phyloP scores from a whole-genome alignment of 1,284 basidiomycete species.

The Singerocomus inundabilis region DNA sequence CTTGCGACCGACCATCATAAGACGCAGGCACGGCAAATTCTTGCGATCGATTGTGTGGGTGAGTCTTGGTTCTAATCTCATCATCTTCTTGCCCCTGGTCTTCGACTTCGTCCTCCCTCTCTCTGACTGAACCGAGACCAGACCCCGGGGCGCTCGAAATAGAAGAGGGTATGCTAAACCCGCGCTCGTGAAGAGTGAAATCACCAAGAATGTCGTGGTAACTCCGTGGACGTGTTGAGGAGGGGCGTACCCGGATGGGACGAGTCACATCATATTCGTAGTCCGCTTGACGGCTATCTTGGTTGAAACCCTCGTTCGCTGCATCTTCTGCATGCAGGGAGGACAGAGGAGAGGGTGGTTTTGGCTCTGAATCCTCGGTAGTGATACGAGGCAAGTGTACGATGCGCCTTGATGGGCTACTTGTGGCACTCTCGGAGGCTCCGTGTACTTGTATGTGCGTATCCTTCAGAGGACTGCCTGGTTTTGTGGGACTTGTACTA shows the following conservation, averaged over 20 bases:
- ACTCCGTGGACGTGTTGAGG: slow-evolving; percentile 51
- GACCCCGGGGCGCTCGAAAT: slow-evolving; percentile 29
- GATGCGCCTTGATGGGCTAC: slow-evolving; percentile 26
- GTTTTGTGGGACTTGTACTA: slow-evolving; percentile 25
- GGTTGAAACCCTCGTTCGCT: not conserved
- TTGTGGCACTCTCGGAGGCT: slow-evolving; percentile 17
- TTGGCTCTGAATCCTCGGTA: slow-evolving; percentile 14
- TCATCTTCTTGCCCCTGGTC: slow-evolving; percentile 17
- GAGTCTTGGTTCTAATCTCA: slow-evolving; percentile 6
- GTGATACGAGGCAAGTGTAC: slow-evolving; percentile 26
- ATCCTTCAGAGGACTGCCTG: slow-evolving; percentile 22
- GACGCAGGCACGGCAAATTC: slow-evolving; percentile 2
- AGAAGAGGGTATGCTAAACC: slow-evolving; percentile 33
- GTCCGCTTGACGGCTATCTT: slow-evolving; percentile 9
- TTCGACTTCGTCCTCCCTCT: slow-evolving; percentile 24
- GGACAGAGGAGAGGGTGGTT: slow-evolving; percentile 4
- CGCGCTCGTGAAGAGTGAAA: slow-evolving; percentile 45
- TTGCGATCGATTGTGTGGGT: not conserved
- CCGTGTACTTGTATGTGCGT: slow-evolving; percentile 5
- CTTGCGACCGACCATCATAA: slow-evolving; percentile 6
- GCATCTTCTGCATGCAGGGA: not conserved
- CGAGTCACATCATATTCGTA: slow-evolving; percentile 13
- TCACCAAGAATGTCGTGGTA: slow-evolving; percentile 65
- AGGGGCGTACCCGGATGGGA: slow-evolving; percentile 38
- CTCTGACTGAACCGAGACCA: slow-evolving; percentile 29